Base-by-base conservation (phyloP, 164 flowering plant genomes). In the Dillenia suffruticosa region DNA sequence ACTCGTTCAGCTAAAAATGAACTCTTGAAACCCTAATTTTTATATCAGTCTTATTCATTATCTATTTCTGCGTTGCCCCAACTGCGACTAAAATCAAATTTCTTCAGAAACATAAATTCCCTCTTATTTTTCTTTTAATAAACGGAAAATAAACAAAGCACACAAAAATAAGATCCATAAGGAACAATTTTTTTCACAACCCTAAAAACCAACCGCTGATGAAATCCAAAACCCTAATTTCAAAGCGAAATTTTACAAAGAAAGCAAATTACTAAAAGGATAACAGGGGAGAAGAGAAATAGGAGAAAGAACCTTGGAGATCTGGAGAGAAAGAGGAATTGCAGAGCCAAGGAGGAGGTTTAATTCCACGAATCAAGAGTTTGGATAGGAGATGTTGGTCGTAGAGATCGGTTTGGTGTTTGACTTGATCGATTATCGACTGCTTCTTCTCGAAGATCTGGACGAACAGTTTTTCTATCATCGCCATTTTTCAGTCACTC, bases 281-380 rank as follows among this genome's bases (percentile, higher is more conserved):
- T 14, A 60, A 49, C 10, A 13, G 2, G 43, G 0, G 0, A 43
- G 54, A 15, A 52, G 9, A 5, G 7, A 16, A 16, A 52, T 16
- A 32, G 13, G 22, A 14, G 46, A 16, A 8, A 46, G 14, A 69
- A 85, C 92, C 90, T 49, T 56, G 43, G 54, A 74, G 68, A 64
- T 71, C 68, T 7, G 72, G 59, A 51, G 68, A 68, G 16, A 58
- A 58, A 40, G 63, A 68, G 56, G 77, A 54, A 52, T 32, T 64
- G 62, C 54, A 65, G 51, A 91, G 84, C 92, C 96, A 93, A 2
- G 90, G 57, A 46, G 98, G 98, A 67, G 95, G 97, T 15, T 61
- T 64, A 48, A 89, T 69, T 58, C 96, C 97, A 13, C 78, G 76
- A 56, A 89, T 72, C 12, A 91, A 51, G 63, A 76, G 78, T 47